Base-by-base conservation (phyloP, 2,329 filamentous ascomycete species). In the Curvularia eragrostidis region DNA sequence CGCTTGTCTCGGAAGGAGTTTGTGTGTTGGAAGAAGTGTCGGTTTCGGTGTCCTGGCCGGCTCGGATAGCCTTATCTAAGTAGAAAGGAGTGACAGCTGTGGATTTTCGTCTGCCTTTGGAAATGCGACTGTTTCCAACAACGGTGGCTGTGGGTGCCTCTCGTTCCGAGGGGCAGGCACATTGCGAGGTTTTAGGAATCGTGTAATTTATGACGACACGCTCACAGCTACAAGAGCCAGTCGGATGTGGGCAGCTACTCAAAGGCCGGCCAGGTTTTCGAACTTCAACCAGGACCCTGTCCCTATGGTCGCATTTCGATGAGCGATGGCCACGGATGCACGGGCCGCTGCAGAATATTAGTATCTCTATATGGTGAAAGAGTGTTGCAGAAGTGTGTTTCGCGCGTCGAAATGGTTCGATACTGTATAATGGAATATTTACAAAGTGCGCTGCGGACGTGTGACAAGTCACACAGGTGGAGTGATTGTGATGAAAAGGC, bases 281-380 rank as follows among this genome's bases (percentile, higher is more conserved):
- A 15, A 91, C 89, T 21, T 87, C 86, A 3, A 90, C 81, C 82
- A 91, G 86, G 32, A 90, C 78, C 57, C 89, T 85, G 66, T 90
- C 88, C 62, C 83, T 82, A 59, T 91, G 89, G 47, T 84, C 87
- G 75, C 89, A 91, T 80, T 89, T 90, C 51, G 89, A 90, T 28
- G 89, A 91, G 67, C 89, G 87, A 75, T 91, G 89, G 55, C 89
- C 89, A 69, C 89, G 87, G 66, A 91, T 91, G 74, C 89, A 91
- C 70, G 89, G 88, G 81, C 86, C 86, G 77, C 89, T 91, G 66
- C 46, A 54, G 47, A 23, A 38, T 32, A 57, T 70, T 48, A 73
- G 65, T 54, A 44, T 46, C 28, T 46, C 46, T 34, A 46, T 21
- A 53, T 12, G 13, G 34, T 43, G 41, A 36, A 58, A 36, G 28